Base-by-base conservation (phyloP, 225 moss, liverwort and hornwort species). In the Sphagnum tenellum region DNA sequence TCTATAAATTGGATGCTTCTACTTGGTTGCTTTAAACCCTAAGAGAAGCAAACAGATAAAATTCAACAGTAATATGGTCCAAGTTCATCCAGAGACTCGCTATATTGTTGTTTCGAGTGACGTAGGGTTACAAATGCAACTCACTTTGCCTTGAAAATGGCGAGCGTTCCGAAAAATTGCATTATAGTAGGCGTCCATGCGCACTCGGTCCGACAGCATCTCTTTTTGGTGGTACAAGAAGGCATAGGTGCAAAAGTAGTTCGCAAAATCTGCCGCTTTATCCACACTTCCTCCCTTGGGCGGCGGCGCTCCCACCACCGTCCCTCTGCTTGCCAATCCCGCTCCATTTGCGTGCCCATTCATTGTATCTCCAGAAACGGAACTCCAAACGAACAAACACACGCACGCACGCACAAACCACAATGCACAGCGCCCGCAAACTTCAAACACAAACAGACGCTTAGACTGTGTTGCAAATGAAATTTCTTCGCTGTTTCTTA, bases 171-270 rank as follows among this genome's bases (percentile, higher is more conserved):
- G 89, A 49, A 87, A 81, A 66, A 94, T 86, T 48, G 94, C 74
- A 56, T 75, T 75, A 66, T 80, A 80, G 69, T 94, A 94, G 3
- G 94, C 94, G 71, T 91, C 87, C 94, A 94, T 94, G 53, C 94
- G 91, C 53, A 94, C 94, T 54, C 94, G 88, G 74, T 94, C 94
- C 12, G 91, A 91, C 9, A 94, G 82, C 94, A 94, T 94, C 83
- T 94, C 94, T 78, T 94, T 94, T 76, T 94, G 94, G 50, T 94
- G 94, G 66, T 94, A 94, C 58, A 94, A 61, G 50, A 94, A 94
- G 1, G 94, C 94, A 66, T 94, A 94, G 45, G 94, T 94, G 64
- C 94, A 94, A 71, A 94, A 94, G 66, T 94, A 94, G 71, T 94
- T 94, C 54, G 94, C 94, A 64, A 94, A 94, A 73, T 94, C 94